A percentile compares a stretch with the other conserved stretches of the same genome.
Conservation (phyloP, 129 eudicot species). For the Solidago caesia region DNA sequence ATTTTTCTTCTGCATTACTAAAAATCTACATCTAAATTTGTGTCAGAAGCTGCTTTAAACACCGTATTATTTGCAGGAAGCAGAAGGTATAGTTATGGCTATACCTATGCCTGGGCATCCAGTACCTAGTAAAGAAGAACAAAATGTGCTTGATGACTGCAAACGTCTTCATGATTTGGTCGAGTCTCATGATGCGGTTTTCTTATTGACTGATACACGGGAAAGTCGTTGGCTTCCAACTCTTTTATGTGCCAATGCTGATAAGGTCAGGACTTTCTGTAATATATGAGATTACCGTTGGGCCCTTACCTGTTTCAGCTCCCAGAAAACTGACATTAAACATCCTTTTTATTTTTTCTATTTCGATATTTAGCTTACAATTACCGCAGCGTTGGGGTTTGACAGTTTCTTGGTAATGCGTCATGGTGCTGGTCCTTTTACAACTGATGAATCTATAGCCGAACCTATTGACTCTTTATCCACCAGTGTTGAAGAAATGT, state of each 20-base stretch:
- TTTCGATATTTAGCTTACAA: slow-evolving; percentile 48
- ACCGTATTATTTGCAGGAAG: slow-evolving; percentile 51
- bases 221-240: slow-evolving; percentile 99
- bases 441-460: slow-evolving; percentile 27
- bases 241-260: slow-evolving; percentile 57
- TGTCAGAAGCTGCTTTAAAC: background rate
- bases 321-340: slow-evolving; percentile 5
- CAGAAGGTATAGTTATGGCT: slow-evolving; percentile 81
- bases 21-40: background rate
- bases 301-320: slow-evolving; percentile 14
- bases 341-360: background rate
- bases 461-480: slow-evolving; percentile 39
- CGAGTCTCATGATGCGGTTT: slow-evolving; percentile 80
- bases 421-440: slow-evolving; percentile 86
- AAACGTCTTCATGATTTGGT: slow-evolving; percentile 60
- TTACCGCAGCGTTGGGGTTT: slow-evolving; percentile 89
- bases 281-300: slow-evolving; percentile 3
- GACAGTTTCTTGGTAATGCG: slow-evolving; percentile 99
- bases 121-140: slow-evolving; percentile 61
- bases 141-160: slow-evolving; percentile 68
- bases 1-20: background rate
- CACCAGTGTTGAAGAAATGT: slow-evolving; percentile 39
- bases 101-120: slow-evolving; percentile 99
- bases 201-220: slow-evolving; percentile 85
- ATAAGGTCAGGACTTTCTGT: slow-evolving; percentile 42